Conservation (phyloP, 192 early-diverging fungal species). For the Mortierella antarctica region DNA sequence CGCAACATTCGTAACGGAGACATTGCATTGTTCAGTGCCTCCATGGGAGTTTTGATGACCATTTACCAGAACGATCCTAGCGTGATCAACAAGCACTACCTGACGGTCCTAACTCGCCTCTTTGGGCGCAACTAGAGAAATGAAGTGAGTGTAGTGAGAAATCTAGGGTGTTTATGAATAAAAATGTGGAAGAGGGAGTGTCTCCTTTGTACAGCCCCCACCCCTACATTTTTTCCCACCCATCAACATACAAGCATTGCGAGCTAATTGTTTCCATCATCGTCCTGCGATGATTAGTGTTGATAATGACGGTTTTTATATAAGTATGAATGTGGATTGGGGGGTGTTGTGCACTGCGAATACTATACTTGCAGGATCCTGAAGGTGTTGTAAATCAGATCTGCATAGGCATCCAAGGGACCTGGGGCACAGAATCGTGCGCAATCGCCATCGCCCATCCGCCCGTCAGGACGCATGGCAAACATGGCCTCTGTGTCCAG, state of each 20-base stretch:
- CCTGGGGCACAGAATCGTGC: slow-evolving; percentile 68
- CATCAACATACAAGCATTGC: too few species aligned
- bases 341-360: too few species aligned
- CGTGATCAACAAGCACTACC: slow-evolving; percentile 78
- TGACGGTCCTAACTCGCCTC: slow-evolving; percentile 79
- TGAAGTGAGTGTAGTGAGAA: too few species aligned
- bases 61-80: slow-evolving; percentile 84
- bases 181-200: too few species aligned
- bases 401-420: slow-evolving; percentile 61
- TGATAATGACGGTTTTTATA: too few species aligned
- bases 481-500: slow-evolving; percentile 59
- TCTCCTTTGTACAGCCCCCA: too few species aligned
- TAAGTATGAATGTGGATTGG: too few species aligned
- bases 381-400: slow-evolving; percentile 50
- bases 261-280: too few species aligned
- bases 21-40: slow-evolving; percentile 73
- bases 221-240: too few species aligned
- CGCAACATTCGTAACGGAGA: slow-evolving; percentile 76
- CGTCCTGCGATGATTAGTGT: too few species aligned
- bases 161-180: too few species aligned
- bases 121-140: slow-evolving; percentile 78
- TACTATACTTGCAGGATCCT: slow-evolving; percentile 27
- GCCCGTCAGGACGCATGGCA: slow-evolving; percentile 61
- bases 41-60: slow-evolving; percentile 83
- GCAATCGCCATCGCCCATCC: slow-evolving; percentile 66